phyloP scores from a whole-genome alignment of 768 basidiomycete species.

The Tylopilus plumbeoviolaceoides region DNA sequence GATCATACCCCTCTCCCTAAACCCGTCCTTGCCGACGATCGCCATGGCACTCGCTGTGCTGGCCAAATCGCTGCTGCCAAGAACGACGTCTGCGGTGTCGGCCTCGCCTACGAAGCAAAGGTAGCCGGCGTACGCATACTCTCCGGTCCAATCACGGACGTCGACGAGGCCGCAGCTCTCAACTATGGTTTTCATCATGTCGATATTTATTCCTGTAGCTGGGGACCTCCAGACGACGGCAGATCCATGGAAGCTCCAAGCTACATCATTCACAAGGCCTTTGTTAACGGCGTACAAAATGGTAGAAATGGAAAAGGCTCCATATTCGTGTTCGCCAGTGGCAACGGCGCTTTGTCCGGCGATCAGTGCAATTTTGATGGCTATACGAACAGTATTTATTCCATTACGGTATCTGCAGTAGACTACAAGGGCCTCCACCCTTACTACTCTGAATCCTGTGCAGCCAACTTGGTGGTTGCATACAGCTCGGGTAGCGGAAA shows the following conservation, averaged over 20 bases:
- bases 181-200: constrained; percentile 93
- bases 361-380: constrained; percentile 99
- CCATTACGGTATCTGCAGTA: constrained; percentile 92
- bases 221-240: constrained; percentile 98
- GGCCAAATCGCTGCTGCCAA: constrained; percentile 93
- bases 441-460: constrained; percentile 96
- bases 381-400: constrained; percentile 97
- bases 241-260: constrained; percentile 91
- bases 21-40: constrained; percentile 85
- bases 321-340: constrained; percentile 95
- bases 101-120: constrained; percentile 88
- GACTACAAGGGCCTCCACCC: constrained; percentile 93
- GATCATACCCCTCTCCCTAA: constrained; percentile 85
- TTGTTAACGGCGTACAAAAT: constrained; percentile 89
- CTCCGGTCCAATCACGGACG: constrained; percentile 90
- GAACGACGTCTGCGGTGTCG: constrained; percentile 92
- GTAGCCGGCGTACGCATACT: constrained; percentile 95
- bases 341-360: constrained; percentile 85
- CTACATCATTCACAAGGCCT: constrained; percentile 87
- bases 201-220: constrained; percentile 90
- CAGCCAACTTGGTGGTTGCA: constrained; percentile 95
- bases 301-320: constrained; percentile 89
- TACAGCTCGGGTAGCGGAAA: constrained; percentile 94
- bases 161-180: constrained; percentile 91
- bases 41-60: constrained; percentile 96